phyloP scores from a whole-genome alignment of 2,329 filamentous ascomycete genomes.

The Diaporthe aspalathi region DNA sequence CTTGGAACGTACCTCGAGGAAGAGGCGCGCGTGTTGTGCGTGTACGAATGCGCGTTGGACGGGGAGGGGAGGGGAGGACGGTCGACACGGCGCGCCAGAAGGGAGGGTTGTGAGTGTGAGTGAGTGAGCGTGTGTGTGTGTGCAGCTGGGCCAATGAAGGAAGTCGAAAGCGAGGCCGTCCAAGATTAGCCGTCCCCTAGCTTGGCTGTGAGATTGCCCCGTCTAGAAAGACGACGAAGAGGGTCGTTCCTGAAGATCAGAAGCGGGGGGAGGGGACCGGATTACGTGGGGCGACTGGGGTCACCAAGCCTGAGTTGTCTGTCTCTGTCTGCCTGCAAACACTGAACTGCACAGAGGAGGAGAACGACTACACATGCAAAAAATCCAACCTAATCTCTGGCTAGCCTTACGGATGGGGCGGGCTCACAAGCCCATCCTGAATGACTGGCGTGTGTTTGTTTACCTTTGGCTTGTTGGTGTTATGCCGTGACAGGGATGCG shows the following conservation, averaged over 20 bases:
- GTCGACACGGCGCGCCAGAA: constrained; percentile 22
- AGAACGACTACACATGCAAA: constrained; percentile 7
- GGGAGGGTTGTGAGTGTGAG: no score
- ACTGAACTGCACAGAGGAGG: not conserved
- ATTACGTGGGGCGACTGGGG: constrained; percentile 29
- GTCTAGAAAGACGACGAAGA: constrained; percentile 23
- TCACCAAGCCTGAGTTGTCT: no score
- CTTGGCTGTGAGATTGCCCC: constrained; percentile 17
- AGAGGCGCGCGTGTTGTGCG: constrained; percentile 17
- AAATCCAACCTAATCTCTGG: constrained; percentile 26
- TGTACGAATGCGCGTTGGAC: not conserved
- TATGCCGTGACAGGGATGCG: constrained; percentile 27
- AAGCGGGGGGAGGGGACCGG: constrained; percentile 11
- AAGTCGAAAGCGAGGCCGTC: constrained; percentile 20
- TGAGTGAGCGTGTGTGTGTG: not conserved
- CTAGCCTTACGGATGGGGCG: constrained; percentile 19
- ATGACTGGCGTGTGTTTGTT: constrained; percentile 28
- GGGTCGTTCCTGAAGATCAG: constrained; percentile 37
- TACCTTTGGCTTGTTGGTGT: not conserved
- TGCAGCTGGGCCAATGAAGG: constrained; percentile 14
- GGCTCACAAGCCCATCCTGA: not conserved
- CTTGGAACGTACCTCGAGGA: constrained; percentile 25
- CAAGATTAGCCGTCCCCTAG: constrained; percentile 17
- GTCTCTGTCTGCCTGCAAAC: no score
- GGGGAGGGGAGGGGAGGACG: not conserved